These are phyloP conservation scores for Hypoxylon sp. DNA, from an alignment of 2,329 filamentous ascomycete genomes.

Conservation along the genomic window DNA sequence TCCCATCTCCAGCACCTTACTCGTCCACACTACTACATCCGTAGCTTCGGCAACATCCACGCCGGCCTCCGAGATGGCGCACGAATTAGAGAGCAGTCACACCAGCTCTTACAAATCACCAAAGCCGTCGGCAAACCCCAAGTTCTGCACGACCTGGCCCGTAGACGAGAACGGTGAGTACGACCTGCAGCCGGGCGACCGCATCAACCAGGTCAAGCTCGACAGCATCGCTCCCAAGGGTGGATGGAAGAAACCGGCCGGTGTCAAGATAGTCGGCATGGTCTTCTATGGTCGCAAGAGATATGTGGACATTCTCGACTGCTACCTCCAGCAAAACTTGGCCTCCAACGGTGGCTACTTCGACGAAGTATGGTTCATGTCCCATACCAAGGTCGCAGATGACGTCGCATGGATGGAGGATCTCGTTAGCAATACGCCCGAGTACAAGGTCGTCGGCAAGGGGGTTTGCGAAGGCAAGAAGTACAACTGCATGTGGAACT, in stretches of 20 bases:
- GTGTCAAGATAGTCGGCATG: constrained; percentile 52
- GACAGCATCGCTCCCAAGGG: constrained; percentile 40
- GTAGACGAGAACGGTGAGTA: constrained; percentile 37
- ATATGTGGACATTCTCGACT: constrained; percentile 56
- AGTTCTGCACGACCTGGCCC: constrained; percentile 45
- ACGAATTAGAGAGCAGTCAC: not conserved
- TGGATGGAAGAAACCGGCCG: constrained; percentile 43
- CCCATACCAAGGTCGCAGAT: constrained; percentile 49
- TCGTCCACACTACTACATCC: not conserved
- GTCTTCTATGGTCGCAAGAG: constrained; percentile 56
- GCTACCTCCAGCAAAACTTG: constrained; percentile 55
- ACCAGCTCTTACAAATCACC: constrained; percentile 12
- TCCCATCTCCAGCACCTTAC: not conserved
- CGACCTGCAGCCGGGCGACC: constrained; percentile 23
- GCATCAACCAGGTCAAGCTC: constrained; percentile 23
- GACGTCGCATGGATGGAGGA: constrained; percentile 52
- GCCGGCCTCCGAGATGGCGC: not conserved
- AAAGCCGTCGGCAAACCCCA: constrained; percentile 7
- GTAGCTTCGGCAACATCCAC: not conserved
- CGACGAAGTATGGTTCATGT: constrained; percentile 55
- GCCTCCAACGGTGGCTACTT: constrained; percentile 54
- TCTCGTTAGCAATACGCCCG: constrained; percentile 47
- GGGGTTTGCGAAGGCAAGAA: constrained; percentile 47
- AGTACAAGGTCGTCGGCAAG: constrained; percentile 48
- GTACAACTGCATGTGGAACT: constrained; percentile 47